Evolutionary conservation across 1,284 basidiomycete genomes (phyloP), one percentile per base, ranked within the genome.

Genomic region (Rhodotorula sp.): DNA sequence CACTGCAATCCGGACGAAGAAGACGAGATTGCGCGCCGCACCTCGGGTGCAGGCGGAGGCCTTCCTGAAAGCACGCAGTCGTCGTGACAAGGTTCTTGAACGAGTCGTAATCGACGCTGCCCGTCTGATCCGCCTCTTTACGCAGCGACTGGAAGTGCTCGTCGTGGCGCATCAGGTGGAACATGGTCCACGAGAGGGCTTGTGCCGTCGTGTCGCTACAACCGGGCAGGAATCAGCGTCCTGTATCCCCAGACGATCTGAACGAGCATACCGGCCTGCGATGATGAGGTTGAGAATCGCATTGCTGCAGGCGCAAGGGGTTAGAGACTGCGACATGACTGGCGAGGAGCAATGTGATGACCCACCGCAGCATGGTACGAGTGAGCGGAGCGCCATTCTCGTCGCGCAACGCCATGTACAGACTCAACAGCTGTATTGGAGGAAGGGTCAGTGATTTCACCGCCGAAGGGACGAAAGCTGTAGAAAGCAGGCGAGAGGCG

Each of bases 151-250:
- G 45, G 25, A 65, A 19, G 41, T 59, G 46, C 42, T 63, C 19
- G 1, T 66, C 66, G 12, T 66, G 19, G 1, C 49, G 45, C 16
- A 70, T 34, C 13, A 73, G 66, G 46, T 64, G 68, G 56, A 66
- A 73, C 46, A 65, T 63, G 7, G 65, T 70, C 72, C 72, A 73
- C 7, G 55, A 53, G 44, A 67, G 61, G 1, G 69, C 66, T 25
- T 76, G 73, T 19, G 74, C 75, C 21, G 73, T 75, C 19, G 73
- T 75, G 56, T 74, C 75, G 14, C 73, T 64, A 41, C 60, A 34
- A 34, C 34, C 34, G 46, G 19, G 50, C 49, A 8, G 34, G 19
- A 42, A 14, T 27, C 49, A 48, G 44, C 23, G 45, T 25, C 45
- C 19, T 58, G 34, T 34, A 34, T 34, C 34, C 54, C 1, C 56